Percentiles rank a stretch among this genome's conserved stretches.
Evolutionary conservation across 2,329 filamentous ascomycete genomes (phyloP).

Genomic region (Venturia carpophila): DNA sequence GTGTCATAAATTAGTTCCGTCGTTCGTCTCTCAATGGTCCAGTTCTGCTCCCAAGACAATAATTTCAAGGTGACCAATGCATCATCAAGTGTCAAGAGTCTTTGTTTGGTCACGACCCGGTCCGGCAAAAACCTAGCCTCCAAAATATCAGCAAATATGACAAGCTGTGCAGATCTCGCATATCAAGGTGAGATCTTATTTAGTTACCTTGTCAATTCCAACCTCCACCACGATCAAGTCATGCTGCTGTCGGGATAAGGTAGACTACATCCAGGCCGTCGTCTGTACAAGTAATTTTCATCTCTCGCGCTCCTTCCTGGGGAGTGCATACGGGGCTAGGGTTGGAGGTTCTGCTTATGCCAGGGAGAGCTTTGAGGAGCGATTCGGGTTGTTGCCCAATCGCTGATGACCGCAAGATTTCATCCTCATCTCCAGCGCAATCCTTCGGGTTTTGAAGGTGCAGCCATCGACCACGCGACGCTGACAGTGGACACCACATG

Average conservation of each 20-base stretch:
- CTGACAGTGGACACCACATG: neutral
- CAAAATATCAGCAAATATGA: neutral
- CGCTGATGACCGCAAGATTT: neutral
- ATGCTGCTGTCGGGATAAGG: neutral
- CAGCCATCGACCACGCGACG: neutral
- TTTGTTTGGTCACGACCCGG: neutral
- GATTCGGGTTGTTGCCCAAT: neutral
- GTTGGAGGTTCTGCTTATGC: too few species aligned
- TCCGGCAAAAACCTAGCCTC: neutral
- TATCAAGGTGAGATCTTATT: neutral
- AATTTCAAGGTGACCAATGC: too few species aligned
- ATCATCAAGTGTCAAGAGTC: neutral
- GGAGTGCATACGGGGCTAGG: too few species aligned
- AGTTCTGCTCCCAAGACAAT: too few species aligned
- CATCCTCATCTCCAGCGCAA: neutral
- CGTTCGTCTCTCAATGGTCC: too few species aligned
- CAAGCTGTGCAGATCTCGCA: neutral
- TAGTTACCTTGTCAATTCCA: neutral
- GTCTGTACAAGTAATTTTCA: neutral
- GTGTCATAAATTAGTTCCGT: too few species aligned
- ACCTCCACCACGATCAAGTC: neutral
- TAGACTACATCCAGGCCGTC: neutral
- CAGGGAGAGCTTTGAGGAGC: too few species aligned
- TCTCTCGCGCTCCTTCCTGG: too few species aligned
- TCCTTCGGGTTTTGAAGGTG: neutral